Evolutionary conservation across 1,284 basidiomycete species (phyloP).

Genomic region (Trichosporon sp.): DNA sequence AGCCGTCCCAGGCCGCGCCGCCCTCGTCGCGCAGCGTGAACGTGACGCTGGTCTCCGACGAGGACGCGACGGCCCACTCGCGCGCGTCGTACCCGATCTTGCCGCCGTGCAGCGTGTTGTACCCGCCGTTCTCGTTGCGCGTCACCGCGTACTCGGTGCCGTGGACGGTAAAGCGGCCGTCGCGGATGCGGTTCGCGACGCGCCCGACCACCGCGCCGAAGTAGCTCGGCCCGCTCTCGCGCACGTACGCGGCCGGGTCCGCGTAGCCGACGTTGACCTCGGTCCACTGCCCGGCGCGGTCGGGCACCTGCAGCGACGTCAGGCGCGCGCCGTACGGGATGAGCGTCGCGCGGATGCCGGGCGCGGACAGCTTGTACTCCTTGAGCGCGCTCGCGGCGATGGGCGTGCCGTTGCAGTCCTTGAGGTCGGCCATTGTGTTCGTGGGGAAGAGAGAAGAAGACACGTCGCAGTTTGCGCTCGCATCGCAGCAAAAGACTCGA

Average conservation of each 20-base stretch:
- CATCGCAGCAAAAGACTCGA: not conserved
- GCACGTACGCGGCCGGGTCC: conserved; percentile 17
- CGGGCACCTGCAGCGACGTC: conserved; percentile 32
- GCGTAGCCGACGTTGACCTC: conserved; percentile 37
- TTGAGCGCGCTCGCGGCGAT: conserved; percentile 13
- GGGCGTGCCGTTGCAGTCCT: not conserved
- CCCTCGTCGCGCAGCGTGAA: conserved; percentile 23
- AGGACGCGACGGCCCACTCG: conserved; percentile 21
- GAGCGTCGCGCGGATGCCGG: conserved; percentile 37
- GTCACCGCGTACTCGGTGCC: conserved; percentile 24
- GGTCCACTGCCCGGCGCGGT: conserved; percentile 21
- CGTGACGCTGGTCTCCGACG: conserved; percentile 13
- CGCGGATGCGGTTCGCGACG: conserved; percentile 38
- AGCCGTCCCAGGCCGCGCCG: conserved; percentile 34
- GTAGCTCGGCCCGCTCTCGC: conserved; percentile 26
- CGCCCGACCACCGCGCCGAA: conserved; percentile 37
- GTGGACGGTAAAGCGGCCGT: conserved; percentile 30
- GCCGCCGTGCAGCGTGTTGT: conserved; percentile 30
- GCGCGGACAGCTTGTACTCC: conserved; percentile 25
- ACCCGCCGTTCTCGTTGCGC: conserved; percentile 32
- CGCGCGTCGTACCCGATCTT: conserved; percentile 24
- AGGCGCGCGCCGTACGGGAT: conserved; percentile 34
- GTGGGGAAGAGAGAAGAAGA: not conserved
- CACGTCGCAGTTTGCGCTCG: not conserved
- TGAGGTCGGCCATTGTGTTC: not conserved